Base-by-base conservation (phyloP, 768 basidiomycete genomes). In the Phaffia australis region DNA sequence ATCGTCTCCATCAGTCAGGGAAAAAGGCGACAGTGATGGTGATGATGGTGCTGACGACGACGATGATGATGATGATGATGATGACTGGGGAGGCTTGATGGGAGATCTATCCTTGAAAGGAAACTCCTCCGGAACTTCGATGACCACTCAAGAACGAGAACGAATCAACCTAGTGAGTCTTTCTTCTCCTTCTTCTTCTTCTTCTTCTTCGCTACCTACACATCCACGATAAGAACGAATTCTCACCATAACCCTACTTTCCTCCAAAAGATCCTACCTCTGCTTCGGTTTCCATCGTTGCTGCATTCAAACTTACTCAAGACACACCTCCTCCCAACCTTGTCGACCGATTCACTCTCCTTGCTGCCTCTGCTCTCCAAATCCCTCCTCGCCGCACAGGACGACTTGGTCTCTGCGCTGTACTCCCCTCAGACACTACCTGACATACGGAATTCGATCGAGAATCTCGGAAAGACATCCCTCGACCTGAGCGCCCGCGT, bases 21-120 rank as follows among this genome's bases (percentile, higher is more conserved):
- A 46, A 1, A n/a, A 30, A 4, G 63, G 21, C 16, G 47, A 19
- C 9, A 56, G 32, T 2, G 42, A 57, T 32, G 56, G 23, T 19
- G 47, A 35, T 35, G 65, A 51, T 19, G 60, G n/a, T 15, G 59
- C 55, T 54, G 63, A 56, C 1, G 32, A n/a, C 25, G 63, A 21
- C 5, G 56, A 52, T 54, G 63, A 63, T 21, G 66, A 67, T 25
- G 63, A 21, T 15, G 56, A 55, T 35, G 63, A 63, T 25, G 66
- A 67, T 35, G 66, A 59, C 25, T 67, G 66, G 66, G 60, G 49
- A 7, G 46, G 46, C 15, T 35, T 67, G 55, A 60, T 67, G 60
- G 66, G 27, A 6, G 56, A 57, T 32, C 14, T 57, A 21, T 8
- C 19, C 19, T 25, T 25, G 27, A 16, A 54, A n/a, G 60, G 54